phyloP scores from a whole-genome alignment of 2,329 filamentous ascomycete species.

The Tolypocladium pustulatum region DNA sequence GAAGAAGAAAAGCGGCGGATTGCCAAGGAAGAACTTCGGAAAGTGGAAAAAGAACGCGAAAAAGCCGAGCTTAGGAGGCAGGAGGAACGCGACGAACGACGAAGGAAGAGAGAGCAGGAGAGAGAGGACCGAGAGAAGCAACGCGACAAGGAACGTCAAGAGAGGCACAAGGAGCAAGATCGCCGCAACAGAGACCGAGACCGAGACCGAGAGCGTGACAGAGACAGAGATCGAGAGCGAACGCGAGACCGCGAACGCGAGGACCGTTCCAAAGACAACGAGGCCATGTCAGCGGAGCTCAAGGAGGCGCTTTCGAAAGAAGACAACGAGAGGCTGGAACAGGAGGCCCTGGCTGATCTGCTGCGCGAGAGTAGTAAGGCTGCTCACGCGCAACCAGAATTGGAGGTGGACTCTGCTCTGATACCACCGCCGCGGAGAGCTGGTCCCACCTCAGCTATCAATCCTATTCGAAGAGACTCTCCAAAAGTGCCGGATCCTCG shows the following conservation, averaged over 20 bases:
- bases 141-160: constrained; percentile 25
- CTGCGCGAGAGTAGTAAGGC: constrained; percentile 47
- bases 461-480: constrained; percentile 39
- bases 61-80: constrained; percentile 39
- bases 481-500: constrained; percentile 30
- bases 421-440: constrained; percentile 43
- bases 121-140: constrained; percentile 31
- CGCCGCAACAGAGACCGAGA: constrained; percentile 21
- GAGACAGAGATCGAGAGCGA: constrained; percentile 18
- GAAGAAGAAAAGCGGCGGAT: constrained; percentile 52
- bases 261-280: constrained; percentile 23
- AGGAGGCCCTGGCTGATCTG: constrained; percentile 47
- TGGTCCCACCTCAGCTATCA: constrained; percentile 46
- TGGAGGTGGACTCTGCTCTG: constrained; percentile 46
- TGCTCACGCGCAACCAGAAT: constrained; percentile 36
- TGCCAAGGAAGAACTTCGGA: constrained; percentile 44
- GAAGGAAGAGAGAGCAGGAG: constrained; percentile 41
- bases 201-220: constrained; percentile 18
- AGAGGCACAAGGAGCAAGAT: constrained; percentile 25
- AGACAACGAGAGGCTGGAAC: constrained; percentile 45
- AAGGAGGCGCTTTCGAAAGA: constrained; percentile 48
- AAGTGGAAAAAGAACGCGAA: constrained; percentile 36
- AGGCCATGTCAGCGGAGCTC: constrained; percentile 30
- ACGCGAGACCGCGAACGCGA: constrained; percentile 19
- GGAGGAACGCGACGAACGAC: constrained; percentile 38